Evolutionary conservation across 1,139 yeast species (phyloP).

Genomic region (Saccharomyces hybrid): DNA sequence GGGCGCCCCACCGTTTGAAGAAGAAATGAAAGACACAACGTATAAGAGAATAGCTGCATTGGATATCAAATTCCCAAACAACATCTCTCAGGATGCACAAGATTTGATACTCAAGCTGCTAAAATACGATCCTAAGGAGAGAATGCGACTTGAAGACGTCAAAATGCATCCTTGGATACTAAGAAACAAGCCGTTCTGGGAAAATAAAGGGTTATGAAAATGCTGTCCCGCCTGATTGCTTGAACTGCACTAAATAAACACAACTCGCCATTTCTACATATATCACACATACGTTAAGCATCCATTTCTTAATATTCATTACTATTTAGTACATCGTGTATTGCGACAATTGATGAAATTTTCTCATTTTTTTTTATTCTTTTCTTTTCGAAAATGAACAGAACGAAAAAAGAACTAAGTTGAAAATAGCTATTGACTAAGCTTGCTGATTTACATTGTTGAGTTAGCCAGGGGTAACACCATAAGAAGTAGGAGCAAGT

Average conservation of each 20-base stretch:
- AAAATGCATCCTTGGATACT: slow-evolving; percentile 77
- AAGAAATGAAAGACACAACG: slow-evolving; percentile 61
- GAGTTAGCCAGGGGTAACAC: neutral
- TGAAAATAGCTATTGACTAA: neutral
- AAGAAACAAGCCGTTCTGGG: slow-evolving; percentile 51
- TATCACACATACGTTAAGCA: neutral
- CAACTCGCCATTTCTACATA: neutral
- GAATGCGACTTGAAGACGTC: slow-evolving; percentile 56
- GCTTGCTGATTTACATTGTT: neutral
- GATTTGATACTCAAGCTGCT: slow-evolving; percentile 57
- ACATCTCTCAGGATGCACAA: slow-evolving; percentile 64
- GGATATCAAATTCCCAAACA: slow-evolving; percentile 65
- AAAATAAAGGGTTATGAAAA: neutral
- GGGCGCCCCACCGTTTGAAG: slow-evolving; percentile 91
- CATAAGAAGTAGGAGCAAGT: neutral
- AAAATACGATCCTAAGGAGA: slow-evolving; percentile 58
- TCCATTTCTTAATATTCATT: neutral
- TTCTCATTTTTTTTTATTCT: neutral
- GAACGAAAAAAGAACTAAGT: neutral
- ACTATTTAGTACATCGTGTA: neutral
- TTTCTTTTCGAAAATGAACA: neutral
- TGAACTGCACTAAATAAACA: neutral
- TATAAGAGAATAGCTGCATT: slow-evolving; percentile 71
- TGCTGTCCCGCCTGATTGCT: no score
- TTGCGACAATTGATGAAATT: neutral